phyloP scores from a whole-genome alignment of 108 stramenopile genomes.

The Chaetoceros tenuissimus region DNA sequence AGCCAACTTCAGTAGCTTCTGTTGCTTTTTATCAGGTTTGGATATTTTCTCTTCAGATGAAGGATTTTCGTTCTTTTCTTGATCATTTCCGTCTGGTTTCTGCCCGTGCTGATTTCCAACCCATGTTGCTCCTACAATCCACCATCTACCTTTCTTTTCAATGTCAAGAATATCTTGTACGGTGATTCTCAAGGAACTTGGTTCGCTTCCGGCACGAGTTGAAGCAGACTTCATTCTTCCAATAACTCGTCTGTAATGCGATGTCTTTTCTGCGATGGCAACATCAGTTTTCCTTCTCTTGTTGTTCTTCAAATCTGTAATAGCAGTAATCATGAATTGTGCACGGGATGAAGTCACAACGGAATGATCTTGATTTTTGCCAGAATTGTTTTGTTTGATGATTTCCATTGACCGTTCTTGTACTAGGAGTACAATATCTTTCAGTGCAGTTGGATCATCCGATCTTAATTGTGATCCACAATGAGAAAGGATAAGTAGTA shows the following conservation, averaged over 20 bases:
- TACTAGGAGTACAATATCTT: conserved; percentile 86
- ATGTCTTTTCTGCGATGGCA: conserved; percentile 50
- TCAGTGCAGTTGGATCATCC: conserved; percentile 87
- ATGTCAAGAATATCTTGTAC: conserved; percentile 72
- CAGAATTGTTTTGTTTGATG: conserved; percentile 12
- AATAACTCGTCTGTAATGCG: conserved; percentile 64
- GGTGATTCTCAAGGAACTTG: conserved; percentile 62
- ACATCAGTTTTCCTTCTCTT: conserved; percentile 72
- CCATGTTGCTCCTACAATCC: conserved; percentile 93
- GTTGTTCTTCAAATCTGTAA: conserved; percentile 91
- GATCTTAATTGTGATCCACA: conserved; percentile 80
- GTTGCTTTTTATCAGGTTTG: conserved; percentile 21
- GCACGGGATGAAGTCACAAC: conserved; percentile 52
- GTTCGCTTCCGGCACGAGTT: conserved; percentile 20
- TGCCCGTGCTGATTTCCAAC: conserved; percentile 63
- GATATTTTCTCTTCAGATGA: not conserved
- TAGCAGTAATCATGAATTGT: conserved; percentile 82
- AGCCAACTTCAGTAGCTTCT: conserved; percentile 65
- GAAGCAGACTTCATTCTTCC: conserved; percentile 73
- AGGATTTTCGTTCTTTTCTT: conserved; percentile 3
- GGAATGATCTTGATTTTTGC: conserved; percentile 7
- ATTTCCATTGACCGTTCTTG: conserved; percentile 46
- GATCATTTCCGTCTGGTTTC: conserved; percentile 1
- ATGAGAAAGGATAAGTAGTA: conserved; percentile 78
- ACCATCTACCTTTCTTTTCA: conserved; percentile 89